phyloP scores from a whole-genome alignment of 1,284 basidiomycete genomes.

The Ganoderma resinaceum region DNA sequence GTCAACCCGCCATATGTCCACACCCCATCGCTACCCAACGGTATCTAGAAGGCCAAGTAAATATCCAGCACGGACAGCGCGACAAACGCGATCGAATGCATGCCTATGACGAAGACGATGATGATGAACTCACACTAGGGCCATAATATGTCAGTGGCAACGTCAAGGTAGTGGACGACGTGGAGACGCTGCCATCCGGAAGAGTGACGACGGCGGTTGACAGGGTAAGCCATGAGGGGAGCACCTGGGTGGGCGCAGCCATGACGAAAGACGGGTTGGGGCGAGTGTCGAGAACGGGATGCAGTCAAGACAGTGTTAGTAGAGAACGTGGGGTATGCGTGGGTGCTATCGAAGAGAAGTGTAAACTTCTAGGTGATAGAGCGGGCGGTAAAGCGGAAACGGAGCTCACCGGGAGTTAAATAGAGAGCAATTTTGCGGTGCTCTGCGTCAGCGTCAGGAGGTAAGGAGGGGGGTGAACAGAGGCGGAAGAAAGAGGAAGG shows the following conservation, averaged over 20 bases:
- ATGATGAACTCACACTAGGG: constrained; percentile 63
- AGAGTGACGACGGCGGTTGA: constrained; percentile 57
- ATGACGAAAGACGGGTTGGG: constrained; percentile 40
- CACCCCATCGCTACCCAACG: constrained; percentile 60
- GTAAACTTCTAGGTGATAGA: constrained; percentile 19
- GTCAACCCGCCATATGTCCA: constrained; percentile 73
- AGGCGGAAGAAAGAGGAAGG: neutral
- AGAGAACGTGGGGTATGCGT: constrained; percentile 41
- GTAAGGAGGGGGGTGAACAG: neutral
- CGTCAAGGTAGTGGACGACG: constrained; percentile 59
- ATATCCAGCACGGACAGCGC: neutral
- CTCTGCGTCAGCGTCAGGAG: neutral
- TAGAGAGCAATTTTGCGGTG: neutral
- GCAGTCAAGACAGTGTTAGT: constrained; percentile 34
- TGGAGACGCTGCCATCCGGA: constrained; percentile 54
- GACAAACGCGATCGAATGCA: neutral
- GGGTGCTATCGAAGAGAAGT: constrained; percentile 16
- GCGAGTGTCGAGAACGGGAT: constrained; percentile 21
- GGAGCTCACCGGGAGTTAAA: neutral
- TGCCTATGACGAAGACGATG: neutral
- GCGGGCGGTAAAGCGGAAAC: neutral
- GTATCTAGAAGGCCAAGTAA: constrained; percentile 58
- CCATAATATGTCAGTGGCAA: constrained; percentile 78
- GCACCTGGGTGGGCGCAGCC: constrained; percentile 64
- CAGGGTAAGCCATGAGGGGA: constrained; percentile 71